Evolutionary conservation across 208 protist genomes (phyloP).

Genomic region (Acanthamoeba sp.): DNA sequence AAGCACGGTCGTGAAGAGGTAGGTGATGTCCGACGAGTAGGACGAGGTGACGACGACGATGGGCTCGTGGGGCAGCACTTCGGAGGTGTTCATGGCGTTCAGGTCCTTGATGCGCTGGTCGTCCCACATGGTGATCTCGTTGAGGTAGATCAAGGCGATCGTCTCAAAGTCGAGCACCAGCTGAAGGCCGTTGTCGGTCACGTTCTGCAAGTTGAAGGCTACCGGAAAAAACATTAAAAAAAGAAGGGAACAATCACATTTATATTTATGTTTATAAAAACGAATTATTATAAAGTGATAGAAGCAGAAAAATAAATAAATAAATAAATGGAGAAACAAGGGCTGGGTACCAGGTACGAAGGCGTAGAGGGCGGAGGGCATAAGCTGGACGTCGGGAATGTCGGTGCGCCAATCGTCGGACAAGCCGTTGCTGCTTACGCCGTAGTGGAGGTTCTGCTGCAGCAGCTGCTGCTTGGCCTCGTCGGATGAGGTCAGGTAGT

Average conservation of each 20-base stretch:
- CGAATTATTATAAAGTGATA: too few relatives aligned
- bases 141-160: neutral
- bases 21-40: neutral
- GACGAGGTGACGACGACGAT: neutral
- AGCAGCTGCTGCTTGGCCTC: neutral
- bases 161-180: conserved; percentile 33
- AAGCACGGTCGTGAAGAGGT: conserved; percentile 6
- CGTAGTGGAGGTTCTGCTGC: neutral
- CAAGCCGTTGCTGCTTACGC: neutral
- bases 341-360: neutral
- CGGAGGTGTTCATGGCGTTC: neutral
- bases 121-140: neutral
- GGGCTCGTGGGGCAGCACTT: neutral
- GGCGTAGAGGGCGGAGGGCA: neutral
- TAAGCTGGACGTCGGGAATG: neutral
- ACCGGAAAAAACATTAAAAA: neutral
- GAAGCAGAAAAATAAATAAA: too few relatives aligned
- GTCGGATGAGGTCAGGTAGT: neutral
- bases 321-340: too few relatives aligned
- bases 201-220: neutral
- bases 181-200: neutral
- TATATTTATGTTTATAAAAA: too few relatives aligned
- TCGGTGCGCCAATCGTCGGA: neutral
- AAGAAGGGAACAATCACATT: too few relatives aligned
- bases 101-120: neutral